A percentile compares a stretch with the other conserved stretches of the same genome.
phyloP scores from a whole-genome alignment of 164 flowering plant species.

The Sedum album region DNA sequence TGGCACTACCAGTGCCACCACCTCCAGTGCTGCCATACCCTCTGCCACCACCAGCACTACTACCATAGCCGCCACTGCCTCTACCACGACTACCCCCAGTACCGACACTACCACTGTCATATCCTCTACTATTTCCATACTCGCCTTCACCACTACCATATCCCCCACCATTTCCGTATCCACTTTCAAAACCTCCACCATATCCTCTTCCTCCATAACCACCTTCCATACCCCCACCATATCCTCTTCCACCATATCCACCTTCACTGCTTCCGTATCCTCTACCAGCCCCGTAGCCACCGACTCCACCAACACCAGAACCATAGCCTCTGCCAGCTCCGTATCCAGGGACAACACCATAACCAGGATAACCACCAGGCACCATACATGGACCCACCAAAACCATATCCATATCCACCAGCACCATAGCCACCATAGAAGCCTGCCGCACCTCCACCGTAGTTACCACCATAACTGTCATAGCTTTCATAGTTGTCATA shows the following conservation, averaged over 20 bases:
- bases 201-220: constrained; percentile 21
- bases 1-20: constrained; percentile 14
- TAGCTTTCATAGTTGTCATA: constrained; percentile 25
- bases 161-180: constrained; percentile 18
- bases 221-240: constrained; percentile 15
- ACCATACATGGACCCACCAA: constrained; percentile 42
- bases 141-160: constrained; percentile 19
- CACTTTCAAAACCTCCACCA: constrained; percentile 16
- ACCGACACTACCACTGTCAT: constrained; percentile 13
- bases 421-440: constrained; percentile 33
- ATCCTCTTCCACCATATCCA: constrained; percentile 16
- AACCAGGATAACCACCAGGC: constrained; percentile 26
- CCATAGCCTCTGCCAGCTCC: constrained; percentile 22
- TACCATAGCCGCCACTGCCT: constrained; percentile 19
- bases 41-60: constrained; percentile 15
- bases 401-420: constrained; percentile 39
- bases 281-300: constrained; percentile 24
- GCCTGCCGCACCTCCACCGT: constrained; percentile 28
- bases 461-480: constrained; percentile 24
- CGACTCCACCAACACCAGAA: constrained; percentile 21
- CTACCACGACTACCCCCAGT: constrained; percentile 11
- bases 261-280: constrained; percentile 20
- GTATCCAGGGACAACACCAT: constrained; percentile 24
- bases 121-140: constrained; percentile 19
- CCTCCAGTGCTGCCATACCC: constrained; percentile 7